Evolutionary conservation across 768 basidiomycete genomes (phyloP), one percentile per base, ranked within the genome.

Genomic region (Boletus eberwhitei): DNA sequence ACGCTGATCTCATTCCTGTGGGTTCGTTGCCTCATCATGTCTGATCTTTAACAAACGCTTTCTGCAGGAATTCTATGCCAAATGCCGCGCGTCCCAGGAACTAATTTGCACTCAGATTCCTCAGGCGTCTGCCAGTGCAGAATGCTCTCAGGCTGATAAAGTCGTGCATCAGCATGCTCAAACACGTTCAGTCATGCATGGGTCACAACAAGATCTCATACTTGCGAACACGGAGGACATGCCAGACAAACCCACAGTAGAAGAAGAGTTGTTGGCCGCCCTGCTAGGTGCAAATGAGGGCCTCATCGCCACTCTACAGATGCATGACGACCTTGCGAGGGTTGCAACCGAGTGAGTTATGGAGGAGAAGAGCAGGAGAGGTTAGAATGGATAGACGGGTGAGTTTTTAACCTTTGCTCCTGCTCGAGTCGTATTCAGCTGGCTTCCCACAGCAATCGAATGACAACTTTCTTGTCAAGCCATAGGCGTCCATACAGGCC

Each of bases 101-200:
- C 79, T 94, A 14, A 83, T 96, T 26, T 86, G 77, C 58, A 85
- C 87, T 11, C 93, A 95, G 71, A 93, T 97, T 61, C 85, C 88
- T 8, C 95, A 93, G 93, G 94, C 94, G 4, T 81, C 85, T 21
- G 85, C 91, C 2, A 81, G 86, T 14, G 93, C 93, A 2, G 87
- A 88, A 60, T 82, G 82, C 43, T 87, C 88, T 8, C 78, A 88
- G 34, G 61, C 64, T 13, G 69, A 59, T 57, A 65, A 12, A 69
- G 64, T 19, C 62, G 57, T 16, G n/a, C 14, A 34, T 34, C 56
- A 44, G 17, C 53, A 53, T 19, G 51, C 51, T 24, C 58, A 45
- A 46, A 45, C 60, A 58, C 40, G 65, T 67, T 53, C 58, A 19
- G 36, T 53, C 39, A 51, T 44, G 0, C 61, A 67, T 35, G 68